phyloP scores from a whole-genome alignment of 768 basidiomycete species.

The Kwoniella botswanensis region DNA sequence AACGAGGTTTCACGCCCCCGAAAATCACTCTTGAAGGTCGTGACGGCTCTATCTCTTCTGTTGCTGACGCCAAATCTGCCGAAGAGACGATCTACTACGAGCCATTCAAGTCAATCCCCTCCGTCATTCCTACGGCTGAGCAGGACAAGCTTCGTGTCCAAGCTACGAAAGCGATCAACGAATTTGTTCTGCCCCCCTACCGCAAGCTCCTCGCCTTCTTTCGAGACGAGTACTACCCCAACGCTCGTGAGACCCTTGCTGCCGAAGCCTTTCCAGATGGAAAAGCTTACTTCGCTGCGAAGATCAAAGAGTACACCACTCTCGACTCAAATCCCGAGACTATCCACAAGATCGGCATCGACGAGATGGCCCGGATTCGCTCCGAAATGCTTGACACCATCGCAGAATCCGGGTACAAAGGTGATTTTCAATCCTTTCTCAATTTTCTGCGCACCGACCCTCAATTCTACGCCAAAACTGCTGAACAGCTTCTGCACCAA shows the following conservation, averaged over 20 bases:
- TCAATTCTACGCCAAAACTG: conserved; percentile 31
- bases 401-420: conserved; percentile 18
- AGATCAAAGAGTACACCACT: conserved; percentile 30
- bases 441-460: conserved; percentile 26
- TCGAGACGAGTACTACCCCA: conserved; percentile 22
- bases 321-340: not conserved
- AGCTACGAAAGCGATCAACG: conserved; percentile 7
- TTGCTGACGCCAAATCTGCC: conserved; percentile 12
- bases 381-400: conserved; percentile 18
- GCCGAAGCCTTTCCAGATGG: conserved; percentile 25
- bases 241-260: conserved; percentile 20
- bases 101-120: conserved; percentile 19
- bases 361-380: conserved; percentile 19
- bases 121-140: conserved; percentile 6
- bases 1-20: conserved; percentile 21
- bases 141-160: conserved; percentile 15
- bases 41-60: conserved; percentile 17
- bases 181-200: conserved; percentile 20
- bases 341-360: conserved; percentile 28
- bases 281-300: conserved; percentile 25
- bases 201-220: conserved; percentile 19
- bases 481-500: conserved; percentile 25
- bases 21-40: conserved; percentile 26
- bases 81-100: conserved; percentile 24
- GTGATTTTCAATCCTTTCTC: conserved; percentile 20